These are phyloP conservation scores for Adansonia madagascariensis DNA, from an alignment of 441 rosid genomes.

Conservation along the genomic window DNA sequence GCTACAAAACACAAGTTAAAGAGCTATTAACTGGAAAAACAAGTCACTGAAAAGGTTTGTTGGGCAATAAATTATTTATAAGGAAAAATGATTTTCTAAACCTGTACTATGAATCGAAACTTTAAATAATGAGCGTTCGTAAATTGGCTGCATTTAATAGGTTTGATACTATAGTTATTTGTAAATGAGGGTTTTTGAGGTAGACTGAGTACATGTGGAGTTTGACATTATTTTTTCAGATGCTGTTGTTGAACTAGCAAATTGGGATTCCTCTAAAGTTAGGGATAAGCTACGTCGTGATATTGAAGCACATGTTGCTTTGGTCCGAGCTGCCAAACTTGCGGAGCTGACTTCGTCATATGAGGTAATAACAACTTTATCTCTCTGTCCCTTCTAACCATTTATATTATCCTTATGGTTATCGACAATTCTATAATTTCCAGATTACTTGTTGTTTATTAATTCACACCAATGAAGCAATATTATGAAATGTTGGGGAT, in stretches of 20 bases:
- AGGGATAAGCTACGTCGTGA: constrained; percentile 72
- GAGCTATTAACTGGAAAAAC: not conserved
- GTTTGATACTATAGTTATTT: not conserved
- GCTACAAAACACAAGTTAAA: not conserved
- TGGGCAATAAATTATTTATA: not conserved
- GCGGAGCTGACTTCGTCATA: constrained; percentile 64
- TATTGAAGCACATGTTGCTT: constrained; percentile 75
- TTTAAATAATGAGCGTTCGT: not conserved
- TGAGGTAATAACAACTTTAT: constrained; percentile 52
- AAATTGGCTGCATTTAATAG: constrained; percentile 4
- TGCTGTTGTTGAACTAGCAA: constrained; percentile 80
- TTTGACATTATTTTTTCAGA: constrained; percentile 45
- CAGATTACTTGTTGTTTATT: not conserved
- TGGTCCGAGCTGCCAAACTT: constrained; percentile 75
- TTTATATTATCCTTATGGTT: not conserved
- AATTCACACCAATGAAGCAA: not conserved
- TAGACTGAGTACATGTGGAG: constrained; percentile 5
- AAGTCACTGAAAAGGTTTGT: not conserved
- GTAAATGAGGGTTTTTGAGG: not conserved
- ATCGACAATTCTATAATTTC: not conserved
- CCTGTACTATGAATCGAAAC: not conserved
- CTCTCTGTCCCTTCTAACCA: not conserved
- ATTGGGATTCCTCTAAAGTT: constrained; percentile 77
- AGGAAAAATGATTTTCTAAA: not conserved
- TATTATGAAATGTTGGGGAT: not conserved